Evolutionary conservation across 139 green algal genomes (phyloP).

Genomic region (Ostreobium quekettii): DNA sequence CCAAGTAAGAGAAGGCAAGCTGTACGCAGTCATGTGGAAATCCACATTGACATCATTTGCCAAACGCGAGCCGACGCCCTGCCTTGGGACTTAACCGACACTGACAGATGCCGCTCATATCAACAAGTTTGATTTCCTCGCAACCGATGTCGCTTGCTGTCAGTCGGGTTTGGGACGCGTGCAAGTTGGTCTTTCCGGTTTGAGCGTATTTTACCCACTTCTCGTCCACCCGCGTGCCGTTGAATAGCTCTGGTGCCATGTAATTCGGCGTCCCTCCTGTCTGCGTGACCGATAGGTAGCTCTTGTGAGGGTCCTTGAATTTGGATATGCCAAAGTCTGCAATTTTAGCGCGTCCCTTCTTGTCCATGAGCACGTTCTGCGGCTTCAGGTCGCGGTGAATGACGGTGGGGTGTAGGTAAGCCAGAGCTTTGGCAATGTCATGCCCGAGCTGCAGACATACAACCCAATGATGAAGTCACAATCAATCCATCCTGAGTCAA

Average conservation of each 20-base stretch:
- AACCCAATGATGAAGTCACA: background rate
- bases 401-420: conserved; percentile 67
- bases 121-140: too few species aligned
- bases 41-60: too few species aligned
- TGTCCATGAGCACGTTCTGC: conserved; percentile 67
- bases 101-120: too few species aligned
- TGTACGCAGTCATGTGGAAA: too few species aligned
- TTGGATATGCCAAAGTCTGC: conserved; percentile 77
- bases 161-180: too few species aligned
- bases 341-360: conserved; percentile 53
- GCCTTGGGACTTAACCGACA: too few species aligned
- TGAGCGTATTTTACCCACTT: too few species aligned
- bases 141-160: too few species aligned
- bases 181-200: too few species aligned
- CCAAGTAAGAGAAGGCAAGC: too few species aligned
- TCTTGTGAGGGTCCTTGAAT: conserved; percentile 62
- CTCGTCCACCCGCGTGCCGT: conserved; percentile 63
- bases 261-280: conserved; percentile 59
- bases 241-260: conserved; percentile 67
- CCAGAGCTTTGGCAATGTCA: conserved; percentile 56
- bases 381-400: conserved; percentile 75
- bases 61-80: too few species aligned
- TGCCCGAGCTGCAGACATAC: conserved; percentile 22
- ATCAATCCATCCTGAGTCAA: too few species aligned
- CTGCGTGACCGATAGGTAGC: conserved; percentile 67